These are phyloP conservation scores for Pythium oligandrum DNA, from an alignment of 352 stramenopile species.

Conservation along the genomic window DNA sequence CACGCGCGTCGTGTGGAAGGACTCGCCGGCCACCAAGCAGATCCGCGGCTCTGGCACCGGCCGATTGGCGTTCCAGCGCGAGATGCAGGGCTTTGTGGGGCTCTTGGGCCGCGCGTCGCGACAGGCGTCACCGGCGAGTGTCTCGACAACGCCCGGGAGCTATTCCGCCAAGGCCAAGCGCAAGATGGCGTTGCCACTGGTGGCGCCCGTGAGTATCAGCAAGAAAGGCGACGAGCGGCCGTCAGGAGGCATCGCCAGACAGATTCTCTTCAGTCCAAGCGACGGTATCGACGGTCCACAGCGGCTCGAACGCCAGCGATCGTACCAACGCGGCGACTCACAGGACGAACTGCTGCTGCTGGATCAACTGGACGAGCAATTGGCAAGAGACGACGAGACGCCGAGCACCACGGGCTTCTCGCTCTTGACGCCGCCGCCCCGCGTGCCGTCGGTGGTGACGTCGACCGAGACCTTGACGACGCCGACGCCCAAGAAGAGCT, in stretches of 20 bases:
- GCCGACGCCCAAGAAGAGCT: too few relatives aligned
- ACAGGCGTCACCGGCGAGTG: slow-evolving; percentile 20
- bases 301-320: background rate
- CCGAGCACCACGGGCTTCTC: background rate
- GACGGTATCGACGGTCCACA: slow-evolving; percentile 3
- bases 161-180: slow-evolving; percentile 8
- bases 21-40: slow-evolving; percentile 76
- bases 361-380: slow-evolving; percentile 29
- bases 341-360: slow-evolving; percentile 64
- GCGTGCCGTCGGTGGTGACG: background rate
- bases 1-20: slow-evolving; percentile 66
- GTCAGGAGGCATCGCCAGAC: slow-evolving; percentile 26
- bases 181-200: slow-evolving; percentile 14
- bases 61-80: slow-evolving; percentile 55
- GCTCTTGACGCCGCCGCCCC: slow-evolving; percentile 10
- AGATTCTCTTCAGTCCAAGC: slow-evolving; percentile 45
- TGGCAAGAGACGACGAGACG: slow-evolving; percentile 11
- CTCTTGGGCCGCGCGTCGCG: slow-evolving; percentile 31
- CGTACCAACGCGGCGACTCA: slow-evolving; percentile 22
- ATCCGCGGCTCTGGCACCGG: slow-evolving; percentile 68
- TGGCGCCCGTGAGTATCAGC: background rate
- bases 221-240: background rate
- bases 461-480: too few relatives aligned
- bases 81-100: slow-evolving; percentile 70
- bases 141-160: slow-evolving; percentile 6